Evolutionary conservation across 1,284 basidiomycete species (phyloP).

Genomic region (Malassezia psittaci): DNA sequence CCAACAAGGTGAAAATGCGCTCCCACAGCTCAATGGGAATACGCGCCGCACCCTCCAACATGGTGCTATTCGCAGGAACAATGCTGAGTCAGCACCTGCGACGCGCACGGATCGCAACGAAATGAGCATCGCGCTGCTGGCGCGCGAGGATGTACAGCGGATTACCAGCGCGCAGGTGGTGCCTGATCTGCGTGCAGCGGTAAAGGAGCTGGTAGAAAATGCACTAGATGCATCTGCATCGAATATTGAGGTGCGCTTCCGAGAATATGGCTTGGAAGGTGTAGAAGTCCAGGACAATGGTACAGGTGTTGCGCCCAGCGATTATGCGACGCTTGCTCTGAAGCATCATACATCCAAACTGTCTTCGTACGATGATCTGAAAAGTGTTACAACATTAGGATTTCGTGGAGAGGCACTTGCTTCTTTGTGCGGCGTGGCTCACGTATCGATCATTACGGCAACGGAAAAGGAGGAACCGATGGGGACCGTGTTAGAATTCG

Average conservation of each 20-base stretch:
- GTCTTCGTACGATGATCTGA: constrained; percentile 63
- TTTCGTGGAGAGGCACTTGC: constrained; percentile 93
- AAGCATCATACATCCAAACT: constrained; percentile 95
- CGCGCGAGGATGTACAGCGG: constrained; percentile 31
- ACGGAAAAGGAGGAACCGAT: constrained; percentile 34
- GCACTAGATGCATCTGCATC: constrained; percentile 85
- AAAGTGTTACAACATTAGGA: constrained; percentile 72
- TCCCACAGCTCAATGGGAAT: constrained; percentile 14
- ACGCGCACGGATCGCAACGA: not conserved
- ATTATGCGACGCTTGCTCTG: constrained; percentile 68
- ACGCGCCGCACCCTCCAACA: not conserved
- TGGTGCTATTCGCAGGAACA: not conserved
- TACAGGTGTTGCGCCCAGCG: constrained; percentile 64
- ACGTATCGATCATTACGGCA: constrained; percentile 48
- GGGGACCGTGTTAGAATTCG: constrained; percentile 39
- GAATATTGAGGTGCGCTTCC: constrained; percentile 77
- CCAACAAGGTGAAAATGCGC: constrained; percentile 3
- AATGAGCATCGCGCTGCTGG: constrained; percentile 26
- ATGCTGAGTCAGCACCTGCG: not conserved
- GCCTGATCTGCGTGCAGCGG: constrained; percentile 75
- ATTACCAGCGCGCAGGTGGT: constrained; percentile 90
- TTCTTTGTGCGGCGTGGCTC: constrained; percentile 75
- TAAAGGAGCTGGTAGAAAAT: constrained; percentile 96
- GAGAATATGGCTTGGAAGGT: constrained; percentile 71
- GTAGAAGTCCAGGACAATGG: constrained; percentile 93